phyloP scores from a whole-genome alignment of 768 basidiomycete genomes.

The Mycena amicta region DNA sequence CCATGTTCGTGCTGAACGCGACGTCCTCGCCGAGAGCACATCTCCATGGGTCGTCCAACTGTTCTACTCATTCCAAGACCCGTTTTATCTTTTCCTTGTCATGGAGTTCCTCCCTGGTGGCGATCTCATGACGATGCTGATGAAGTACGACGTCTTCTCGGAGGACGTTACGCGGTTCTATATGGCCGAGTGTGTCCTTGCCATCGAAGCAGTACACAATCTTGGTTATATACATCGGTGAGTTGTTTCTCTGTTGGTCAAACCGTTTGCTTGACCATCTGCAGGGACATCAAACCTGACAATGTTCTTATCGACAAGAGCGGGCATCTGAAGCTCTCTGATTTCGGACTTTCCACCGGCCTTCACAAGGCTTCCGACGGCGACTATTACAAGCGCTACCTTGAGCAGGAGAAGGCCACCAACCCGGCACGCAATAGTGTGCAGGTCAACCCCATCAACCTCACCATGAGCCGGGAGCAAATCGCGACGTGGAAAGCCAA shows the following conservation, averaged over 20 bases:
- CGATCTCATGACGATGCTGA: slow-evolving; percentile 99
- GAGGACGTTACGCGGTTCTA: slow-evolving; percentile 99
- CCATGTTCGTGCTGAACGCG: slow-evolving; percentile 95
- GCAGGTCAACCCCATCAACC: slow-evolving; percentile 95
- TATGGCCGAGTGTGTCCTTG: slow-evolving; percentile 97
- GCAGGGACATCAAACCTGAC: slow-evolving; percentile 98
- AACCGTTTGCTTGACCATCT: slow-evolving; percentile 4
- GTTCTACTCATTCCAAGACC: slow-evolving; percentile 98
- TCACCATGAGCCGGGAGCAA: slow-evolving; percentile 95
- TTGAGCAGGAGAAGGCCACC: slow-evolving; percentile 74
- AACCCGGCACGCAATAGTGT: slow-evolving; percentile 87
- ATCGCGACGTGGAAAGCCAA: slow-evolving; percentile 99
- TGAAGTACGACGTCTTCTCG: slow-evolving; percentile 99
- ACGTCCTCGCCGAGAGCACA: slow-evolving; percentile 94
- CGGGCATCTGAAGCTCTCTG: slow-evolving; percentile 96
- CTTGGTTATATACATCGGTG: slow-evolving; percentile 99
- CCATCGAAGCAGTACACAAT: slow-evolving; percentile 97
- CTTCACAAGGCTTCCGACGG: slow-evolving; percentile 96
- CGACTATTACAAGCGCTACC: slow-evolving; percentile 88
- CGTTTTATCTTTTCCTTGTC: slow-evolving; percentile 93
- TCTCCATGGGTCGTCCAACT: slow-evolving; percentile 97
- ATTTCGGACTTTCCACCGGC: slow-evolving; percentile 97
- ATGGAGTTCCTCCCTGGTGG: slow-evolving; percentile 89
- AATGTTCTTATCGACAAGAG: slow-evolving; percentile 98
- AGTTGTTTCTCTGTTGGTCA: slow-evolving; percentile 26